These are phyloP conservation scores for Straminergon stramineum DNA, from an alignment of 225 moss, liverwort and hornwort species.

Conservation along the genomic window DNA sequence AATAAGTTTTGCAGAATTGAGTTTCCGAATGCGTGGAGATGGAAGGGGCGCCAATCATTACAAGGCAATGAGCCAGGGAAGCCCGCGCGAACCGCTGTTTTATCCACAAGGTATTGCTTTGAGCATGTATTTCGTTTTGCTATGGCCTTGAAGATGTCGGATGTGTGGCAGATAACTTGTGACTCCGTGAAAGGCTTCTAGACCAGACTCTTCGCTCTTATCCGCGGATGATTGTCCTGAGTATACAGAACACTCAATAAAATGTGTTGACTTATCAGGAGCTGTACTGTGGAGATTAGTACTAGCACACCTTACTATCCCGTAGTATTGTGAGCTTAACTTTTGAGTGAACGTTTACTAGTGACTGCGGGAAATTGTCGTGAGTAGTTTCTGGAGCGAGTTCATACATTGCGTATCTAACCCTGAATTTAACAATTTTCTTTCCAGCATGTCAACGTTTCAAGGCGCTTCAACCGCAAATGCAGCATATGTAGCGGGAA, in stretches of 20 bases:
- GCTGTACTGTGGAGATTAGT: background rate
- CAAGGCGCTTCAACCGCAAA: conserved; percentile 1
- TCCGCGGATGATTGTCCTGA: background rate
- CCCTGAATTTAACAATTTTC: background rate
- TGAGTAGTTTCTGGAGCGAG: background rate
- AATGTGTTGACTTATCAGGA: background rate
- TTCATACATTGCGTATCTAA: background rate
- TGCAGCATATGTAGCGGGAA: conserved; percentile 3
- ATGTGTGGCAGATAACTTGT: background rate
- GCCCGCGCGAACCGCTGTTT: background rate
- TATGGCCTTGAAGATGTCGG: background rate
- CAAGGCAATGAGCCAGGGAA: background rate
- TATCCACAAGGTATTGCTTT: conserved; percentile 17
- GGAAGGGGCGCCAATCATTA: conserved; percentile 8
- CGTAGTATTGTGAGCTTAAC: background rate
- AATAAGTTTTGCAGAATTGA: conserved; percentile 26
- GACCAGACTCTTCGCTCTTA: background rate
- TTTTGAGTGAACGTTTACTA: background rate
- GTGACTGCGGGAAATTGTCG: background rate
- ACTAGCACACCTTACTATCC: background rate
- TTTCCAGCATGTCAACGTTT: conserved; percentile 16
- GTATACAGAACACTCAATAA: background rate
- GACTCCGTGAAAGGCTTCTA: background rate
- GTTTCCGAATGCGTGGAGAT: conserved; percentile 19
- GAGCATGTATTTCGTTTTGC: background rate